Conservation (phyloP, 331 rosid genomes). For the Rosa hybrid region DNA sequence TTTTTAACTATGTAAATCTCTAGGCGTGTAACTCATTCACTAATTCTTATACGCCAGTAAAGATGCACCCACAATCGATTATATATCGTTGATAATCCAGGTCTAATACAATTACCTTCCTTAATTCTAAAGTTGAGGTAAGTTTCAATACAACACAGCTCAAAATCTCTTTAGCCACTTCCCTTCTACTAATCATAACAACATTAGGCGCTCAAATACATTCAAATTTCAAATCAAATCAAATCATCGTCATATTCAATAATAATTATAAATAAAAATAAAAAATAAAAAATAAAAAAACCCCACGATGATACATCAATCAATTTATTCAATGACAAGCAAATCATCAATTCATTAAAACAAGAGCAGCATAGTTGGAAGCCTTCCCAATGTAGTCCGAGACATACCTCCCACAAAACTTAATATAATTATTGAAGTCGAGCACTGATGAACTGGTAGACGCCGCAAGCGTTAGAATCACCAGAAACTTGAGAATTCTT, state of each 20-base stretch:
- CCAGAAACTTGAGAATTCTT: conserved; percentile 23
- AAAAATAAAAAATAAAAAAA: no score
- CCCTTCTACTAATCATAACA: neutral
- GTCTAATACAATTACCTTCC: neutral
- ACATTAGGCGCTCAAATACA: neutral
- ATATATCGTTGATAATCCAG: no score
- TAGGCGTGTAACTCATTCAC: no score
- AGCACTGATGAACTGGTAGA: conserved; percentile 16
- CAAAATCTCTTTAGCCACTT: neutral
- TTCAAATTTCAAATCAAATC: neutral
- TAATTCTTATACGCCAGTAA: neutral
- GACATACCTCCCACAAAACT: conserved; percentile 2
- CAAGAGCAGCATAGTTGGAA: conserved; percentile 23
- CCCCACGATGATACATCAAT: neutral
- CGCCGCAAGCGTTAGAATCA: conserved; percentile 13
- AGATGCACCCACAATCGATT: neutral
- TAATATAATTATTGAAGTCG: conserved; percentile 17
- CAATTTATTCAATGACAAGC: neutral
- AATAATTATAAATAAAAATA: neutral
- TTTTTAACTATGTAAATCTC: no score
- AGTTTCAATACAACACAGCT: neutral
- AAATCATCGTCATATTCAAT: neutral
- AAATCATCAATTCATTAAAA: neutral
- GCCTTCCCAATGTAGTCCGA: conserved; percentile 11
- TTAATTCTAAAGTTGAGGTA: neutral